Base-by-base conservation (phyloP, 176 grass and related monocot species). In the Luzula sylvatica region DNA sequence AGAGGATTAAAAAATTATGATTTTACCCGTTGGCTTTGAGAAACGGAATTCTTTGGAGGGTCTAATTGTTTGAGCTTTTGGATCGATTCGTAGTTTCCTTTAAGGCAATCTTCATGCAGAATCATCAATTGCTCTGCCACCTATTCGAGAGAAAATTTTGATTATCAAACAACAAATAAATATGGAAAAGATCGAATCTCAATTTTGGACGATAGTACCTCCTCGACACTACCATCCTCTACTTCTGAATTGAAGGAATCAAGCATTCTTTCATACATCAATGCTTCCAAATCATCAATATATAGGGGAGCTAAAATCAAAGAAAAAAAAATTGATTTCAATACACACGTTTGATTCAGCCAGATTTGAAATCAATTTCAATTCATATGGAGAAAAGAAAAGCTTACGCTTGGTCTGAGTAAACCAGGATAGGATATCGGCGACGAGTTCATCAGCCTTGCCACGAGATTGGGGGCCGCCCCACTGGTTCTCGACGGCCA, bases 401-500 rank as follows among this genome's bases (percentile, higher is more conserved):
- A 0, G 51, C 14, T 43, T 52, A 95, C 89, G 73, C 39, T 76
- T 95, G 44, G 83, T 51, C 22, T 48, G 14, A 47, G 53, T 32
- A 54, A 95, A 95, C 71, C 77, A 95, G 23, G 71, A 79, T 64
- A 82, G 60, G 44, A 96, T 63, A 15, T 53, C 66, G 2, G 59
- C 12, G 38, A 50, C 65, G 23, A 96, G 56, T 46, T 77, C 53
- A 42, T 86, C 75, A 15, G 84, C 74, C 68, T 89, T 96, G 43
- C 20, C 17, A 13, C 68, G 77, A 30, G 85, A 96, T 3, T 86
- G 74, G 32, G 65, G 76, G 16, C 77, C 85, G 19, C 92, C 92
- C 85, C 85, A 96, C 47, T 53, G 52, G 26, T 89, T 82, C 63
- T 89, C 78, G 54, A 96, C 71, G 26, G 75, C 92, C 81, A 96